Percentiles rank a stretch among this genome's conserved stretches.
Evolutionary conservation across 371 early-diverging fungal species (phyloP).

Genomic region (Actinomucor elegans): DNA sequence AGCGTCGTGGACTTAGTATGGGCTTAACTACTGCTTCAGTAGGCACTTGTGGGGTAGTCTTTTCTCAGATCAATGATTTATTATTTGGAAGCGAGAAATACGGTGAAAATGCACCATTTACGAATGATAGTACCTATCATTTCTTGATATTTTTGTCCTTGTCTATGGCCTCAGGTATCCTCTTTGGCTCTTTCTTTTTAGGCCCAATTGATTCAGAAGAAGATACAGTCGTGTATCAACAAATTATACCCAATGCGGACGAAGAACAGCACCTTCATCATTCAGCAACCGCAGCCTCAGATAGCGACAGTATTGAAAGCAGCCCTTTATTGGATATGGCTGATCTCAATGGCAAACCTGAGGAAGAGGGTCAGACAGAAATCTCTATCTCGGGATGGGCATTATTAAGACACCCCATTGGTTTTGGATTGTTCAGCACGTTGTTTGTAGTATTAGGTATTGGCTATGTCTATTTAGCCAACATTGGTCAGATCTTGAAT

Average conservation of each 20-base stretch:
- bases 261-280: constrained; percentile 2
- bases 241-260: background rate
- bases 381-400: constrained; percentile 20
- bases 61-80: constrained; percentile 45
- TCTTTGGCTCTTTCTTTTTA: constrained; percentile 36
- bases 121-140: constrained; percentile 27
- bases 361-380: constrained; percentile 5
- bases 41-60: constrained; percentile 43
- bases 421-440: constrained; percentile 33
- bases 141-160: constrained; percentile 39
- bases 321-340: background rate
- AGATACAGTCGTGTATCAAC: background rate
- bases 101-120: constrained; percentile 4
- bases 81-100: constrained; percentile 24
- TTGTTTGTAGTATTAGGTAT: constrained; percentile 41
- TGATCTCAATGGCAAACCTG: background rate
- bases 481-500: constrained; percentile 38
- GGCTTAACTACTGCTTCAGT: constrained; percentile 43
- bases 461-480: constrained; percentile 47
- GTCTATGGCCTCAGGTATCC: constrained; percentile 23
- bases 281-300: background rate
- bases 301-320: background rate
- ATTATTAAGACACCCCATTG: constrained; percentile 36
- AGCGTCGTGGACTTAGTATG: constrained; percentile 45
- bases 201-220: constrained; percentile 15